Conservation (phyloP, 78 protist genomes). For the Chrysochromulina parva region DNA sequence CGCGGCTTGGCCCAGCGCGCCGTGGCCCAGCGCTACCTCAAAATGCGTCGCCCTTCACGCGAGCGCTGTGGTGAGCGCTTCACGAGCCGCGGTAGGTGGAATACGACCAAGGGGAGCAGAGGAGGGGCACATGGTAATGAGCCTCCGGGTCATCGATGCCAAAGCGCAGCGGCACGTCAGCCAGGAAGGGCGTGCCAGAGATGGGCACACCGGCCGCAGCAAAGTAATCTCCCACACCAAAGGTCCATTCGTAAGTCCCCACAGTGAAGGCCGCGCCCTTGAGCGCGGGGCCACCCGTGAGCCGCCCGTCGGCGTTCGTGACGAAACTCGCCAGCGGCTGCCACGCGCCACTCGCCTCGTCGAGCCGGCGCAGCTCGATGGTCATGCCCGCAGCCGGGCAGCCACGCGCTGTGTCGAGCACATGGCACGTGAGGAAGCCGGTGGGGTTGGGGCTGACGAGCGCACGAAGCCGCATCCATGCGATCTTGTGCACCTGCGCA, state of each 20-base stretch:
- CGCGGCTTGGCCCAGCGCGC: too few species aligned
- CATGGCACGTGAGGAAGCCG: constrained; percentile 11
- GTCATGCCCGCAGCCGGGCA: constrained; percentile 3
- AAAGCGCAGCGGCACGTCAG: neutral
- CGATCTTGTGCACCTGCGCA: constrained; percentile 31
- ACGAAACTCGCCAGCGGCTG: neutral
- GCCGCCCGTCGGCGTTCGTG: constrained; percentile 2
- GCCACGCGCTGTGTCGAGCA: constrained; percentile 24
- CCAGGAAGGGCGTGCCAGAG: neutral
- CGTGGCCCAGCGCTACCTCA: too few species aligned
- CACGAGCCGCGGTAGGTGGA: constrained; percentile 43
- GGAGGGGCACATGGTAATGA: constrained; percentile 37
- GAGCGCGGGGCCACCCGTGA: neutral
- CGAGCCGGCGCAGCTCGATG: neutral
- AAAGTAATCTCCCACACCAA: neutral
- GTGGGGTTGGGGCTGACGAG: neutral
- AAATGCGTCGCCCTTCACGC: too few species aligned
- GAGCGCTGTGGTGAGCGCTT: neutral
- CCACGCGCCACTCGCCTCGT: neutral
- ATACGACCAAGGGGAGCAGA: neutral
- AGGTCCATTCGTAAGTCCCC: constrained; percentile 19
- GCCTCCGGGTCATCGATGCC: neutral
- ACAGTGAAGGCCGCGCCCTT: neutral
- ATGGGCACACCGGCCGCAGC: neutral
- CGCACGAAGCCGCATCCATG: neutral